Evolutionary conservation across 2,329 filamentous ascomycete genomes (phyloP), one percentile per base, ranked within the genome.

Genomic region (Colletotrichum spinosum): DNA sequence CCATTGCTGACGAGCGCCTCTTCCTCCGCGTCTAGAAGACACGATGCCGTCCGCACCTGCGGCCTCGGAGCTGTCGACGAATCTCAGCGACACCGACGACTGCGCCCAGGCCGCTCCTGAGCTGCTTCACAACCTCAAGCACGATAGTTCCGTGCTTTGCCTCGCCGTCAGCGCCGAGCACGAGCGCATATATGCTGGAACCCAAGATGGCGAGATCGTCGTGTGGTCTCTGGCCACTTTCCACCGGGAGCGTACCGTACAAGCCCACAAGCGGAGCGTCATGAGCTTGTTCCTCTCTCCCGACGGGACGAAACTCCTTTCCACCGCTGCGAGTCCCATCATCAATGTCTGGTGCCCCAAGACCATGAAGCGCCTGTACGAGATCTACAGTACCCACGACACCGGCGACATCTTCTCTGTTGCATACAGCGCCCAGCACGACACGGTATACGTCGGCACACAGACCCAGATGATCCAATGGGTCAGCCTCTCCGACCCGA

Each of bases 401-500:
- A 92, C 97, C 45, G 96, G 96, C 65, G 96, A 99, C 79, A 89
- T 99, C 65, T 98, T 98, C 76, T 97, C 93, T 71, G 90, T 97
- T n/a, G 91, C 91, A 1, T 97, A 97, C 77, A 97, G 94, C 4
- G 81, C 88, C 7, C 86, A 89, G 70, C 84, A 93, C 72, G 87
- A 95, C 70, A 97, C 92, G 0, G 86, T 97, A 4, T 98, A 97
- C 76, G 87, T 97, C 48, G 96, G 96, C 62, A 93, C 94, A 1
- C 96, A 98, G 75, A 97, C 98, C 74, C 96, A 94, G 8, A 93
- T 91, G 44, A 96, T 97, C 56, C 94, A 97, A 83, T 99, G 96
- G 96, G 92, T 93, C 71, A 86, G 90, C 69, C 80, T 97, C 60
- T 87, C 87, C 71, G 87, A 92, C 68, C 85, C 88, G 33, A 82